A percentile compares a stretch with the other conserved stretches of the same genome.
Evolutionary conservation across 2,329 filamentous ascomycete genomes (phyloP).

Genomic region (Aspergillus fijiensis): DNA sequence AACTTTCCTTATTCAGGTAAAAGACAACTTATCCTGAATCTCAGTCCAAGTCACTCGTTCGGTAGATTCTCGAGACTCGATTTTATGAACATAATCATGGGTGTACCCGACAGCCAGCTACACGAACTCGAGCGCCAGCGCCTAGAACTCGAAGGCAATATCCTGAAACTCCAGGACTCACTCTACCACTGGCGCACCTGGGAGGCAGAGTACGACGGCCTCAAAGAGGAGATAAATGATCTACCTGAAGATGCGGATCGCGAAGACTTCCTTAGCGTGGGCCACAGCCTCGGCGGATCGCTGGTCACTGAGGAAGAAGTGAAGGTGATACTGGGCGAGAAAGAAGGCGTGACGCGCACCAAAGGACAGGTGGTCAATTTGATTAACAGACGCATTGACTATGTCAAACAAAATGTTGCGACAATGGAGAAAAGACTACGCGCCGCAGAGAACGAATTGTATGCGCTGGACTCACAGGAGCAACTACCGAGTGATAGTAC

Average conservation of each 20-base stretch:
- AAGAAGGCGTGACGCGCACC: conserved; percentile 48
- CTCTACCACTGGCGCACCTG: conserved; percentile 86
- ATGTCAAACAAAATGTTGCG: conserved; percentile 77
- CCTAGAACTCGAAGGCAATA: conserved; percentile 70
- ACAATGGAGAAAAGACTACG: conserved; percentile 72
- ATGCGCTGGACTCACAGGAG: conserved; percentile 59
- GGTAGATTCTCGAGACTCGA: background rate
- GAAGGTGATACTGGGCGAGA: conserved; percentile 52
- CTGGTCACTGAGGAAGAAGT: conserved; percentile 54
- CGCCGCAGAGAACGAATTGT: conserved; percentile 64
- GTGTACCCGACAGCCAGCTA: conserved; percentile 52
- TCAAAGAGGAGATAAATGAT: conserved; percentile 75
- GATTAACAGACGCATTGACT: conserved; percentile 77
- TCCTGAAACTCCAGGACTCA: conserved; percentile 70
- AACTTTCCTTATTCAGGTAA: background rate
- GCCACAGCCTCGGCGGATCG: conserved; percentile 47
- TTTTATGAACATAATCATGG: conserved; percentile 23
- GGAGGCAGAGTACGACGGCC: conserved; percentile 86
- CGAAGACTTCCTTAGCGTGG: conserved; percentile 54
- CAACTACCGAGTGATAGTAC: conserved; percentile 65
- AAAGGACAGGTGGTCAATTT: conserved; percentile 65
- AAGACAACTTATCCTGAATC: background rate
- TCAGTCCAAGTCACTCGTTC: too few relatives aligned
- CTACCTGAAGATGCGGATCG: conserved; percentile 51
- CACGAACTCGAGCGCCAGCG: conserved; percentile 73